Percentiles rank a stretch among this genome's conserved stretches.
phyloP scores from a whole-genome alignment of 176 grass and related monocot genomes.

The Lolium multiflorum region DNA sequence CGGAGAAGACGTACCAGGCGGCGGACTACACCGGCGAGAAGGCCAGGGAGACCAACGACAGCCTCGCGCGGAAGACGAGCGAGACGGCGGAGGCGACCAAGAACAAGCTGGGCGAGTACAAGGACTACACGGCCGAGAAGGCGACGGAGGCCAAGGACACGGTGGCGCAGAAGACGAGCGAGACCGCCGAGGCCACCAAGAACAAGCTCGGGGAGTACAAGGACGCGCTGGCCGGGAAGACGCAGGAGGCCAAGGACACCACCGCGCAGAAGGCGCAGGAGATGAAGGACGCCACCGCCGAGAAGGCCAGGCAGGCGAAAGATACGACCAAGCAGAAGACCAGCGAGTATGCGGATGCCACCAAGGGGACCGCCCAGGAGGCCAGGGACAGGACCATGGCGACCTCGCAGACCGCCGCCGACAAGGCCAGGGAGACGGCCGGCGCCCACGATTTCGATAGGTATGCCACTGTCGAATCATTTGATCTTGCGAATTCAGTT shows the following conservation, averaged over 20 bases:
- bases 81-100: slow-evolving; percentile 50
- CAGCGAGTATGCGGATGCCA: slow-evolving; percentile 23
- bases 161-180: slow-evolving; percentile 51
- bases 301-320: slow-evolving; percentile 35
- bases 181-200: slow-evolving; percentile 49
- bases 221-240: slow-evolving; percentile 46
- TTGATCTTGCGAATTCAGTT: neutral
- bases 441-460: slow-evolving; percentile 32
- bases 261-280: slow-evolving; percentile 46
- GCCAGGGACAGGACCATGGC: slow-evolving; percentile 35
- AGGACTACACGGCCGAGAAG: slow-evolving; percentile 58
- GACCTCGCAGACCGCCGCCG: slow-evolving; percentile 57
- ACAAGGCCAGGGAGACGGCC: slow-evolving; percentile 42
- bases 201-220: slow-evolving; percentile 61
- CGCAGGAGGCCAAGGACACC: slow-evolving; percentile 52
- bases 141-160: slow-evolving; percentile 49
- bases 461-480: neutral
- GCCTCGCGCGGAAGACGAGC: slow-evolving; percentile 30
- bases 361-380: slow-evolving; percentile 36
- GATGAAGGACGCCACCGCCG: slow-evolving; percentile 29
- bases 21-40: slow-evolving; percentile 42
- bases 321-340: slow-evolving; percentile 52
- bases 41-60: slow-evolving; percentile 46
- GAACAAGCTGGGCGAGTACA: slow-evolving; percentile 58
- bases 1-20: slow-evolving; percentile 32